Evolutionary conservation across 1,284 basidiomycete genomes (phyloP).

Genomic region (Kwoniella shivajii): DNA sequence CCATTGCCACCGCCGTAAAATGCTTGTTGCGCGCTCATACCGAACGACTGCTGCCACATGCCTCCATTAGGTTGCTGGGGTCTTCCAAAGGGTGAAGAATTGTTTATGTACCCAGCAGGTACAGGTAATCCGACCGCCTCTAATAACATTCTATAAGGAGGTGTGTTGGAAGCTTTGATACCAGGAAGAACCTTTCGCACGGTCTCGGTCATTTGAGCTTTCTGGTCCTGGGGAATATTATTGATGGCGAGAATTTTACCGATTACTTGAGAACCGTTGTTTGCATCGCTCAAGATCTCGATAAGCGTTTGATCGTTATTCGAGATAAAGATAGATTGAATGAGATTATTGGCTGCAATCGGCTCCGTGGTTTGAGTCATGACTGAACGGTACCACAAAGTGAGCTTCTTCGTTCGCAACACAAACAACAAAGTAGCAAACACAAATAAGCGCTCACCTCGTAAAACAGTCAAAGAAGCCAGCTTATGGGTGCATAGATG

Average conservation of each 20-base stretch:
- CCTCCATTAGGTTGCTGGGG: slow-evolving; percentile 11
- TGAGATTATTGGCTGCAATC: slow-evolving; percentile 70
- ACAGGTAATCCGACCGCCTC: slow-evolving; percentile 92
- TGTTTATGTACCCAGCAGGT: slow-evolving; percentile 53
- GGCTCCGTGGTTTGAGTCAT: slow-evolving; percentile 90
- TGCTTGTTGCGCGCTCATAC: slow-evolving; percentile 4
- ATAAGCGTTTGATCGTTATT: slow-evolving; percentile 83
- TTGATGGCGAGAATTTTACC: slow-evolving; percentile 88
- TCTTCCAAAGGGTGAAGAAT: slow-evolving; percentile 13
- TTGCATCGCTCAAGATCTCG: slow-evolving; percentile 90
- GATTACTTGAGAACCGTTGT: slow-evolving; percentile 91
- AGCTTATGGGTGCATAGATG: slow-evolving; percentile 98
- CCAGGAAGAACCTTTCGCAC: slow-evolving; percentile 85
- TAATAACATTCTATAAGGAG: slow-evolving; percentile 88
- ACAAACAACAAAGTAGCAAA: not conserved
- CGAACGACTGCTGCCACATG: slow-evolving; percentile 9
- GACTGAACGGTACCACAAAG: slow-evolving; percentile 48
- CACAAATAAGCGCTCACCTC: slow-evolving; percentile 57
- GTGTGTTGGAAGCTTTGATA: slow-evolving; percentile 83
- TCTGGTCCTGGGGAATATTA: slow-evolving; percentile 72
- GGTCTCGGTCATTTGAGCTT: slow-evolving; percentile 72
- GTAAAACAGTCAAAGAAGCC: slow-evolving; percentile 87
- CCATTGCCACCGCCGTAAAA: not conserved
- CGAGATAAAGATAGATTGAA: slow-evolving; percentile 81
- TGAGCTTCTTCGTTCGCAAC: not conserved